These are phyloP conservation scores for Fraxinus platypoda DNA, from an alignment of 305 asterid species.

Conservation along the genomic window DNA sequence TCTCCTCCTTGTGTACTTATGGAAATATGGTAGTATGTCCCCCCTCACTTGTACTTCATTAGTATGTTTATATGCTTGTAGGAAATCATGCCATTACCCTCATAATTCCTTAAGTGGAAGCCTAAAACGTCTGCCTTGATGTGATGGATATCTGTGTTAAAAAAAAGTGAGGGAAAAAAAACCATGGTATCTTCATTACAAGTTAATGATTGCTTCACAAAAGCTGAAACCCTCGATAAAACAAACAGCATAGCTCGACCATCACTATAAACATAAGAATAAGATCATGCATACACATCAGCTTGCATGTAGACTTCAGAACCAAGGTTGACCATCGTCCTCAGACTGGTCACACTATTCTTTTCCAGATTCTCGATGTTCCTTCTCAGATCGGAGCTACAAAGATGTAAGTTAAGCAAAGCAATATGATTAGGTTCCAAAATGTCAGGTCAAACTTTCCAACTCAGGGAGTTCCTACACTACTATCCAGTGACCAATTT, in stretches of 20 bases:
- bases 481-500: neutral
- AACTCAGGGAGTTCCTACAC: neutral
- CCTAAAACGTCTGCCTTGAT: neutral
- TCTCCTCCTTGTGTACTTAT: neutral
- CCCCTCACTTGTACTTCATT: neutral
- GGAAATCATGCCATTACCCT: neutral
- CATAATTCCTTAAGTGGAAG: neutral
- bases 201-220: neutral
- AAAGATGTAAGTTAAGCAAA: slow-evolving; percentile 35
- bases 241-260: neutral
- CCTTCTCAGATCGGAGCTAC: slow-evolving; percentile 78
- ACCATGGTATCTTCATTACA: neutral
- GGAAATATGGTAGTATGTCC: neutral
- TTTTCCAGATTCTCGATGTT: slow-evolving; percentile 84
- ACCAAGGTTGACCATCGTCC: slow-evolving; percentile 78
- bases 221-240: neutral
- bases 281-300: slow-evolving; percentile 59
- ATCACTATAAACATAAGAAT: neutral
- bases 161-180: neutral
- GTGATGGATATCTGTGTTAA: neutral
- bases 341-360: slow-evolving; percentile 69
- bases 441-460: neutral
- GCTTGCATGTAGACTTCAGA: slow-evolving; percentile 89
- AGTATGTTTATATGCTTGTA: neutral
- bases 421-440: neutral